These are phyloP conservation scores for Lachancea quebecensis DNA, from an alignment of 805 yeast species.

Conservation along the genomic window DNA sequence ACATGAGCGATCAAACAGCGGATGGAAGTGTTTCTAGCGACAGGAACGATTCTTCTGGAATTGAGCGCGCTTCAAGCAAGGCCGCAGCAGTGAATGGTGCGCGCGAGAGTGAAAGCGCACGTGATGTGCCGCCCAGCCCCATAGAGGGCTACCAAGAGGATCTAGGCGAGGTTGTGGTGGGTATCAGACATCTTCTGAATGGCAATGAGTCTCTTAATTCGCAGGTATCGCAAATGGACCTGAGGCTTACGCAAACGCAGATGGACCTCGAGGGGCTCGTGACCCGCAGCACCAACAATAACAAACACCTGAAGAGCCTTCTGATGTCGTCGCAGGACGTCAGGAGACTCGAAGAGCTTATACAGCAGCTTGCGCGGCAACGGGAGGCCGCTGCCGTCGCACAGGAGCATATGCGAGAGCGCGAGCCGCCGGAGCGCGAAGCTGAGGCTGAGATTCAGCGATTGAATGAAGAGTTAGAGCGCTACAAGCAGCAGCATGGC, in stretches of 20 bases:
- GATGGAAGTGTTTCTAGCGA: too few relatives aligned
- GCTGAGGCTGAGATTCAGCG: neutral
- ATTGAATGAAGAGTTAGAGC: conserved; percentile 2
- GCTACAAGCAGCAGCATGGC: conserved; percentile 1
- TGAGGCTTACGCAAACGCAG: conserved; percentile 10
- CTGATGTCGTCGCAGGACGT: conserved; percentile 11
- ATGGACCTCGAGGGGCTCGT: conserved; percentile 12
- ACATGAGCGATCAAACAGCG: neutral
- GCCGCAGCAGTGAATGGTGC: neutral
- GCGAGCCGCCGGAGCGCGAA: neutral
- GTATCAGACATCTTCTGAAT: conserved; percentile 8
- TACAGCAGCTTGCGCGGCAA: conserved; percentile 4
- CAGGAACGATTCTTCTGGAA: neutral
- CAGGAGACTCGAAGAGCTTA: conserved; percentile 5
- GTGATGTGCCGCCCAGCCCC: conserved; percentile 5
- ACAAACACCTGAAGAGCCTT: conserved; percentile 13
- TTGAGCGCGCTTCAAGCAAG: too few relatives aligned
- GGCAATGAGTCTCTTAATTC: conserved; percentile 5
- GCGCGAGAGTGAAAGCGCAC: neutral
- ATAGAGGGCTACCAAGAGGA: conserved; percentile 3
- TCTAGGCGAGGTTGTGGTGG: conserved; percentile 9
- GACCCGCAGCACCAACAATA: conserved; percentile 13
- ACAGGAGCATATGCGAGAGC: neutral
- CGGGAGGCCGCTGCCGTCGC: neutral
- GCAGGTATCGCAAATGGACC: conserved; percentile 10